A percentile compares a stretch with the other conserved stretches of the same genome.
Conservation (phyloP, 352 stramenopile species). For the Pythium angustatum region DNA sequence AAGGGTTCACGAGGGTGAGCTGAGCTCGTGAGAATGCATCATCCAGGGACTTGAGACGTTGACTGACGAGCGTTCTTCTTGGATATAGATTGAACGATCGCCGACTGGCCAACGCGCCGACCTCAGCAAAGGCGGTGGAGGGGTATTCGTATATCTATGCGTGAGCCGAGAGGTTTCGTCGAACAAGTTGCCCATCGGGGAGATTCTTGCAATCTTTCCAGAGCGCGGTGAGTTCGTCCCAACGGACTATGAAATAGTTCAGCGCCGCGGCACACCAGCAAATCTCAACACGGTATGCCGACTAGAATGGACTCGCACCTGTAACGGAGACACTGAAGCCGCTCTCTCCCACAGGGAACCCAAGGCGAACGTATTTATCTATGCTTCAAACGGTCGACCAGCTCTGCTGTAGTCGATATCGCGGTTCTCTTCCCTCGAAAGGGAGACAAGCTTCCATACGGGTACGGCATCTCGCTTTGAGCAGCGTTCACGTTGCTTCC, state of each 20-base stretch:
- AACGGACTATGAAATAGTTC: slow-evolving; percentile 74
- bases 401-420: slow-evolving; percentile 64
- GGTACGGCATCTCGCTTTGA: too few species aligned
- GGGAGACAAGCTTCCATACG: slow-evolving; percentile 80
- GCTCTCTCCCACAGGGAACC: slow-evolving; percentile 47
- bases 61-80: not conserved
- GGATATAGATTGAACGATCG: slow-evolving; percentile 65
- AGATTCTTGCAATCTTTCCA: slow-evolving; percentile 76
- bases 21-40: too few species aligned
- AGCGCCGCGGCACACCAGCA: slow-evolving; percentile 52
- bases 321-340: not conserved
- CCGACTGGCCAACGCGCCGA: slow-evolving; percentile 73
- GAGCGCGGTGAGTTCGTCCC: slow-evolving; percentile 77
- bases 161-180: slow-evolving; percentile 48
- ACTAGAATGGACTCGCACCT: not conserved
- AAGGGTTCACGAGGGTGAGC: slow-evolving; percentile 71
- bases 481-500: too few species aligned
- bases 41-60: too few species aligned
- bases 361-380: slow-evolving; percentile 83
- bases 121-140: slow-evolving; percentile 80
- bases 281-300: slow-evolving; percentile 75
- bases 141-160: slow-evolving; percentile 77
- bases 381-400: slow-evolving; percentile 70
- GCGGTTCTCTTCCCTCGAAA: slow-evolving; percentile 79
- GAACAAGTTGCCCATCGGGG: slow-evolving; percentile 68